Evolutionary conservation across 2,329 filamentous ascomycete genomes (phyloP), one percentile per base, ranked within the genome.

Genomic region (Cylindrodendrum hubeiense): DNA sequence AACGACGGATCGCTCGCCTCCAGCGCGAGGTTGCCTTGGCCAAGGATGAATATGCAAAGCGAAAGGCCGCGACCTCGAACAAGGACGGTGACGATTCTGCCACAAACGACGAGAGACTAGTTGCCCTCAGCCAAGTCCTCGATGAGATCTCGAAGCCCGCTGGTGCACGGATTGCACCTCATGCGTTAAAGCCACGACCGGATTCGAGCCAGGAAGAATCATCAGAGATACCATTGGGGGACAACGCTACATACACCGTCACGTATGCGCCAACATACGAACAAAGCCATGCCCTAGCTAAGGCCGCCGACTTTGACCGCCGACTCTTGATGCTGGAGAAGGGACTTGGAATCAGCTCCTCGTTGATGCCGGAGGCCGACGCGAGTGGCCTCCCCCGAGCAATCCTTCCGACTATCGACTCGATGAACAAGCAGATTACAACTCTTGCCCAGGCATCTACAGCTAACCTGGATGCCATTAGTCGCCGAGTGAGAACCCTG

Each of bases 271-370:
- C 83, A 47, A 86, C 80, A 53, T 93, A 90, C 70, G 87, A 91
- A 71, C 86, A 91, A 75, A 90, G 85, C 43, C 91, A 93, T 74
- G 89, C 91, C 26, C 84, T 98, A 37, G 89, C 90, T 34, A 93
- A 94, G 78, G 91, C 93, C 7, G 93, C 95, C 24, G 92, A 96
- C 67, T 98, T 99, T 74, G 95, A 98, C 76, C 87, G 89, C 30
- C 89, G 96, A 5, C 87, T 99, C 21, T 83, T 91, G 3, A 83
- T 92, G 30, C 84, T 99, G 51, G 96, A 99, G 82, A 90, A 90
- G 70, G 88, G 90, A 1, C 87, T 99, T 28, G 96, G 96, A 10
- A 87, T 97, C 52, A 91, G 90, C 43, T 90, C 90, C 22, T 89
- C 90, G 0, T 86, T 89, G 12, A 84, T 92, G 69, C 87, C 91